Percentiles rank a stretch among this genome's conserved stretches.
phyloP scores from a whole-genome alignment of 306 rosid genomes.

The Quercus suber region DNA sequence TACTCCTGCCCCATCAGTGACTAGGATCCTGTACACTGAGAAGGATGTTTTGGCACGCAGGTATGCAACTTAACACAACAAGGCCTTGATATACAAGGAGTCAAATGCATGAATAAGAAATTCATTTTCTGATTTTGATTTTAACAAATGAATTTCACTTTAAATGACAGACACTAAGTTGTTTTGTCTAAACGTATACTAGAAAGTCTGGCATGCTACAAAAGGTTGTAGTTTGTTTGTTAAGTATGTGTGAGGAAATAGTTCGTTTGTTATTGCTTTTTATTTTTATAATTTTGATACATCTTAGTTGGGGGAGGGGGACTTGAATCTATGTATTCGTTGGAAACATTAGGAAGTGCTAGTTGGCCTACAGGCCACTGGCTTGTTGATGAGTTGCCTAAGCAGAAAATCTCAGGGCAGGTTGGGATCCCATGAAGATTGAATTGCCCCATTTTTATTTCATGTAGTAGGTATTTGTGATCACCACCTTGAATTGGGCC shows the following conservation, averaged over 20 bases:
- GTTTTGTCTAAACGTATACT: not conserved
- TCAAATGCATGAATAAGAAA: not conserved
- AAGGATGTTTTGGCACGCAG: conserved; percentile 87
- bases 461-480: not conserved
- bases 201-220: not conserved
- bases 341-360: too few species aligned
- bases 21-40: conserved; percentile 77
- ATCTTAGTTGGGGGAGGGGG: too few species aligned
- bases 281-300: too few species aligned
- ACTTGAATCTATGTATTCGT: too few species aligned
- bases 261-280: too few species aligned
- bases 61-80: conserved; percentile 21
- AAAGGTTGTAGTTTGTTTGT: not conserved
- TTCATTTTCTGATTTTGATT: not conserved
- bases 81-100: not conserved
- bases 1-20: conserved; percentile 87
- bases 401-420: not conserved
- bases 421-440: not conserved
- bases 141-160: not conserved
- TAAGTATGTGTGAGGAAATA: too few species aligned
- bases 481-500: not conserved
- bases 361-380: too few species aligned
- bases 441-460: not conserved
- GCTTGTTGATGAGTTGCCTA: not conserved
- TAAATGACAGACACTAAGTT: not conserved